These are phyloP conservation scores for Trematosphaeria pertusa DNA, from an alignment of 2,329 filamentous ascomycete genomes.

Conservation along the genomic window DNA sequence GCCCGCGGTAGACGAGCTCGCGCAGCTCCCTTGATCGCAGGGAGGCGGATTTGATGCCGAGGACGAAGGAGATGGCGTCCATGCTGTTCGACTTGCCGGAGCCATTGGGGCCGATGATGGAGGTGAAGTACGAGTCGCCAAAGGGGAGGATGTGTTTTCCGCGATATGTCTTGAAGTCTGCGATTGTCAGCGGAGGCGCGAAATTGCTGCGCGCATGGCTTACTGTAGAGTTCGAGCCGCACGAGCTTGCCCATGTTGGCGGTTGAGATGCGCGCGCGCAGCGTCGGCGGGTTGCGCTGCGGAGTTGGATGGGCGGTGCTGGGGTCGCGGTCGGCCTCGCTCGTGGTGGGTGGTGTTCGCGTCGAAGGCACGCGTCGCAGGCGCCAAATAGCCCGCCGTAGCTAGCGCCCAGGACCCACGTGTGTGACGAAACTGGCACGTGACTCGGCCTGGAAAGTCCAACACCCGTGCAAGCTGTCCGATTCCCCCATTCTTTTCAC, in stretches of 20 bases:
- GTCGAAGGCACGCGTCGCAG: slow-evolving; percentile 20
- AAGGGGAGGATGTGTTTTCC: slow-evolving; percentile 94
- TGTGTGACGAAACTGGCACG: too few species aligned
- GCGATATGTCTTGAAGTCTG: slow-evolving; percentile 99
- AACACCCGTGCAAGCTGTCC: too few species aligned
- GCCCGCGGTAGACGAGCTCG: slow-evolving; percentile 94
- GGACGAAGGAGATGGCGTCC: slow-evolving; percentile 98
- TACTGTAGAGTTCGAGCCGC: slow-evolving; percentile 92
- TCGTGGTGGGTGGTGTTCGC: too few species aligned
- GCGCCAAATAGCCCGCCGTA: slow-evolving; percentile 26
- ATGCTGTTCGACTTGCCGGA: slow-evolving; percentile 99
- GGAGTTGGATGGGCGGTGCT: too few species aligned
- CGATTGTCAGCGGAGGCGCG: slow-evolving; percentile 15
- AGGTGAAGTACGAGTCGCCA: slow-evolving; percentile 98
- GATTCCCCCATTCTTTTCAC: neutral
- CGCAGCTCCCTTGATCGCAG: slow-evolving; percentile 91
- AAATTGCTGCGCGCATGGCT: slow-evolving; percentile 35
- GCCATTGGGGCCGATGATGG: slow-evolving; percentile 99
- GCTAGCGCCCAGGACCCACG: slow-evolving; percentile 12
- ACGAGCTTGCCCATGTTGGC: slow-evolving; percentile 89
- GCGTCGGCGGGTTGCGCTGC: too few species aligned
- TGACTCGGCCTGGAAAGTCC: neutral
- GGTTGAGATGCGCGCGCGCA: slow-evolving; percentile 20
- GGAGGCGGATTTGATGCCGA: slow-evolving; percentile 98
- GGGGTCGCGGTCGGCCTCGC: too few species aligned